Evolutionary conservation across 108 stramenopile species (phyloP).

Genomic region (Conticribra weissflogii): DNA sequence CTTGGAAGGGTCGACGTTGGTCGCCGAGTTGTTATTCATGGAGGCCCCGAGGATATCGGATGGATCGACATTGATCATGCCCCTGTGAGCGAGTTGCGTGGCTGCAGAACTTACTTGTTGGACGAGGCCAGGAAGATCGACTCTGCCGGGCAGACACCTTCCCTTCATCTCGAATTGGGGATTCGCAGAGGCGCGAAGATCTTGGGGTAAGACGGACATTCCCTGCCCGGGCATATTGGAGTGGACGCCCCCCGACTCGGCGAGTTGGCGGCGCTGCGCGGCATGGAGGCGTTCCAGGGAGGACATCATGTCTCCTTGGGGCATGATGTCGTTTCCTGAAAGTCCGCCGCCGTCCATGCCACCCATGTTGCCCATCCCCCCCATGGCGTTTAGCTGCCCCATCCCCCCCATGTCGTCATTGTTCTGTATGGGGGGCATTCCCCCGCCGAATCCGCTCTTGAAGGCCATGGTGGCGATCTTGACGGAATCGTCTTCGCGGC

Average conservation of each 20-base stretch:
- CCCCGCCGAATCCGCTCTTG: slow-evolving; percentile 27
- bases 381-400: background rate
- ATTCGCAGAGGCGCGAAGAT: slow-evolving; percentile 22
- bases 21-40: background rate
- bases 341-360: too few relatives aligned
- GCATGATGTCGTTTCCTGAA: background rate
- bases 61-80: slow-evolving; percentile 18
- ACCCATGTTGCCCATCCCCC: background rate
- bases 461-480: slow-evolving; percentile 49
- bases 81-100: slow-evolving; percentile 82
- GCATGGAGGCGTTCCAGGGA: slow-evolving; percentile 70
- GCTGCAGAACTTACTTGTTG: slow-evolving; percentile 69
- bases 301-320: background rate
- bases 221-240: slow-evolving; percentile 10
- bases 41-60: background rate
- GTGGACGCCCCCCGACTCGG: slow-evolving; percentile 57
- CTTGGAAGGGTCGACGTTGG: slow-evolving; percentile 34
- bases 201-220: background rate
- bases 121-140: slow-evolving; percentile 73
- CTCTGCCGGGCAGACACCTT: slow-evolving; percentile 72
- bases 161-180: slow-evolving; percentile 62
- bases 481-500: slow-evolving; percentile 43
- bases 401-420: background rate
- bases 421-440: background rate
- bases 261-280: slow-evolving; percentile 71